phyloP scores from a whole-genome alignment of 139 green algal genomes.

The Haematococcus sp. region DNA sequence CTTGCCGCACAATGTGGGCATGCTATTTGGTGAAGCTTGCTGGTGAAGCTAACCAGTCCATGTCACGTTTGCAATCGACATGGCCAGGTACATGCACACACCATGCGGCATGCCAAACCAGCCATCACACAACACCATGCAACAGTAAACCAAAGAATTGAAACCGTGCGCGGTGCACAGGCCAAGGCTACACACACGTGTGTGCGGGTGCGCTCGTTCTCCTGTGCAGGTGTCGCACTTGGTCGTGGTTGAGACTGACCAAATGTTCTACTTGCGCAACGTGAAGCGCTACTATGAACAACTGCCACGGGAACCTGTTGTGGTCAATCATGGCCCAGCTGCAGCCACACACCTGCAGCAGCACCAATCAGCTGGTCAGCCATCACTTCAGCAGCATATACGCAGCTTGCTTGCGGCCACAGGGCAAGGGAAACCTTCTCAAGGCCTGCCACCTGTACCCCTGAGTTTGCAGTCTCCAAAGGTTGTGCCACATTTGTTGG shows the following conservation, averaged over 20 bases:
- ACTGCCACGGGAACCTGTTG: slow-evolving; percentile 13
- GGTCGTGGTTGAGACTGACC: slow-evolving; percentile 41
- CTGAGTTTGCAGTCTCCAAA: not conserved
- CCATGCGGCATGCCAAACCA: no score
- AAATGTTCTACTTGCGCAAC: slow-evolving; percentile 31
- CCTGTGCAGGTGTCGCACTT: slow-evolving; percentile 41
- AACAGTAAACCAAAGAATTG: no score
- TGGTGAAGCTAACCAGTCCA: no score
- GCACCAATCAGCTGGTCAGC: not conserved
- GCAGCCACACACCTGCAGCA: slow-evolving; percentile 4
- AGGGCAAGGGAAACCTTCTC: not conserved
- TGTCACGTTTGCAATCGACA: no score
- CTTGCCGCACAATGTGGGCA: no score
- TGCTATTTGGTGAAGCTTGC: no score
- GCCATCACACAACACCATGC: no score
- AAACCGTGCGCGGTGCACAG: no score
- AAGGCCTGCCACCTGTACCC: not conserved
- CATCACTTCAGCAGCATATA: not conserved
- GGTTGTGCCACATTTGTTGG: not conserved
- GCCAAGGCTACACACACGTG: no score
- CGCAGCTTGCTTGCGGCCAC: not conserved
- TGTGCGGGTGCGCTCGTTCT: no score
- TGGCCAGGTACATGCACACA: no score
- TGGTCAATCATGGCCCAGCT: slow-evolving; percentile 16
- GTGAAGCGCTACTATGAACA: slow-evolving; percentile 31